Base-by-base conservation (phyloP, 2,329 filamentous ascomycete species). In the Cercospora zeae-maydis region DNA sequence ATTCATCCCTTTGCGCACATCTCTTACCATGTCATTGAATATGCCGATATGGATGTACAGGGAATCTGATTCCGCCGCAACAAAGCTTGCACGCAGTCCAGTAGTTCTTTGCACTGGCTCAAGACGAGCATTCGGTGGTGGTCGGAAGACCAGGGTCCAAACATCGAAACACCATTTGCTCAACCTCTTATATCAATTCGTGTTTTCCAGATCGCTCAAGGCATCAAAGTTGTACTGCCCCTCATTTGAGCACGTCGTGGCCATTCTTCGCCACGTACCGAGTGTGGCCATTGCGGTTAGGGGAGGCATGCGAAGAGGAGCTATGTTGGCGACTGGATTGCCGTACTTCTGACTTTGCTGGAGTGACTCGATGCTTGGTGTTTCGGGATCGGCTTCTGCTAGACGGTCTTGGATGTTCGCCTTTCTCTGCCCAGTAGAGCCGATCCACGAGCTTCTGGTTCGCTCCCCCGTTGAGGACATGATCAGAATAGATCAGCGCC, bases 381-480 rank as follows among this genome's bases (percentile, higher is more conserved):
- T 6, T 47, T 13, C 42, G 19, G 5, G 42, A 47, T n/a, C 49
- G n/a, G 49, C 49, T 53, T 34, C 31, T 11, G 13, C 42, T 47
- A 9, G 42, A 47, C 21, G 21, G 13, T 39, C 63, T 59, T 13
- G 31, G 47, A 14, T 52, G 31, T 8, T 42, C 58, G n/a, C 63
- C 63, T 37, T 71, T 53, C 56, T 67, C 70, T 11, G 69, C 68
- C n/a, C 66, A 63, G 58, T 70, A 75, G 33, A 77, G 58, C 37
- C 68, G 59, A 33, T 72, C 69, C 19, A 73, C 72, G 58, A 76
- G 72, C 2, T 65, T 67, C 27, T 75, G 63, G 49, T 70, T 73
- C 4, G 72, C 72, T 11, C 76, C 76, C 16, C 77, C 77, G 53
- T 78, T 76, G 63, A 75, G 66, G 11, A 78, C 72, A 39, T 73